A percentile compares a stretch with the other conserved stretches of the same genome.
These are phyloP conservation scores for Corymbia maculata DNA, from an alignment of 345 rosid genomes.

Conservation along the genomic window DNA sequence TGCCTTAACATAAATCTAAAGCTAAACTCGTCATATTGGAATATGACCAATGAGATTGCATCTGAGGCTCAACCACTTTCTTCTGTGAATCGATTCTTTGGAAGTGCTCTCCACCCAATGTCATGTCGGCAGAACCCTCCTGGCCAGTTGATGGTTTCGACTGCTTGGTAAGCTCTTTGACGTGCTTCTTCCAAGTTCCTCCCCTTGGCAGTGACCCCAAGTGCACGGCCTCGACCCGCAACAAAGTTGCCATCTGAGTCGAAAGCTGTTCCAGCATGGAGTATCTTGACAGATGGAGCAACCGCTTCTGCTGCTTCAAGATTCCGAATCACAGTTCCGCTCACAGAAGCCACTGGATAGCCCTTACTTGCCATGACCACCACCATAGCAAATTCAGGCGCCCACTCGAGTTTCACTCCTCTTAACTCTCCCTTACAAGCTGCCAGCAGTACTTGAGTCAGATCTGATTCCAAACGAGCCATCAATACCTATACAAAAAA, in stretches of 20 bases:
- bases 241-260: constrained; percentile 51
- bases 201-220: constrained; percentile 76
- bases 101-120: constrained; percentile 90
- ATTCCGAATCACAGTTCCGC: constrained; percentile 52
- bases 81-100: constrained; percentile 22
- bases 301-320: constrained; percentile 70
- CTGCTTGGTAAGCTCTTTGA: constrained; percentile 60
- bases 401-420: constrained; percentile 64
- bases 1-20: not conserved
- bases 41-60: not conserved
- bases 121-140: constrained; percentile 76
- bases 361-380: constrained; percentile 96
- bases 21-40: not conserved
- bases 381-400: constrained; percentile 82
- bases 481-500: constrained; percentile 44
- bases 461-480: constrained; percentile 81
- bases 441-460: constrained; percentile 69
- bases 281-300: constrained; percentile 53
- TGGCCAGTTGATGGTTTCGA: constrained; percentile 69
- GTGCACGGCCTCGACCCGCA: constrained; percentile 82
- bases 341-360: constrained; percentile 74
- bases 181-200: constrained; percentile 68
- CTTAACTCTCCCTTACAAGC: constrained; percentile 71
- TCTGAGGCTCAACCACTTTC: not conserved
- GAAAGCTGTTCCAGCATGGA: constrained; percentile 73